Conservation (phyloP, 805 yeast species). For the Jamesozyma rosinii region DNA sequence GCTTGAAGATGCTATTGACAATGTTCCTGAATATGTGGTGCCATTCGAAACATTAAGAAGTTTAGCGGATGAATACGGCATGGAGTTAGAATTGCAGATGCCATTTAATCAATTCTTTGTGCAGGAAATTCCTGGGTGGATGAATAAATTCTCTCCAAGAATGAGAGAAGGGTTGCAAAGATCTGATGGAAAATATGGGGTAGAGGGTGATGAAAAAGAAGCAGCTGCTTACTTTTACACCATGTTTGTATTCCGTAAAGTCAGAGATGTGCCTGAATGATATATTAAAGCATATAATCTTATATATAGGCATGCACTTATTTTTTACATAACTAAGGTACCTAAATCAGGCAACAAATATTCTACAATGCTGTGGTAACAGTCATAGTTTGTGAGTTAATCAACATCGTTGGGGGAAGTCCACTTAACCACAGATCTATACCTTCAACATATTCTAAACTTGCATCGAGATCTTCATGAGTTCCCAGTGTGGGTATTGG, state of each 20-base stretch:
- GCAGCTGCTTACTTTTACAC: slow-evolving; percentile 78
- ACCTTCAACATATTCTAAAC: slow-evolving; percentile 66
- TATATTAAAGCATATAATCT: too few relatives aligned
- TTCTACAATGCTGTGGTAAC: slow-evolving; percentile 86
- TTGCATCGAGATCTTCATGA: slow-evolving; percentile 56
- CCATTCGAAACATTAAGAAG: slow-evolving; percentile 84
- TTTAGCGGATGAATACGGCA: slow-evolving; percentile 73
- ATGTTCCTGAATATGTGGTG: slow-evolving; percentile 93
- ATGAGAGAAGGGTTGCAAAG: slow-evolving; percentile 63
- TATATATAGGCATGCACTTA: too few relatives aligned
- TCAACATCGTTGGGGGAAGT: slow-evolving; percentile 71
- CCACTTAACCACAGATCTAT: slow-evolving; percentile 73
- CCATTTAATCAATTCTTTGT: slow-evolving; percentile 77
- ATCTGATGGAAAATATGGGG: slow-evolving; percentile 73
- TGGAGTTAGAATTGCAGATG: slow-evolving; percentile 61
- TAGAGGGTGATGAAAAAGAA: slow-evolving; percentile 83
- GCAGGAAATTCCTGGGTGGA: slow-evolving; percentile 64
- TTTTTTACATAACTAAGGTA: too few relatives aligned
- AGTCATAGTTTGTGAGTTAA: slow-evolving; percentile 90
- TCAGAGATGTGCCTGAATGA: slow-evolving; percentile 25
- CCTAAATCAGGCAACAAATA: too few relatives aligned
- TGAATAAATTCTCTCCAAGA: slow-evolving; percentile 46
- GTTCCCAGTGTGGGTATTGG: slow-evolving; percentile 86
- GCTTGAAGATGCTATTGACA: slow-evolving; percentile 86
- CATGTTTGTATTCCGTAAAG: slow-evolving; percentile 73